Conservation (phyloP, 2,329 filamentous ascomycete genomes). For the Waltergamsia citrina region DNA sequence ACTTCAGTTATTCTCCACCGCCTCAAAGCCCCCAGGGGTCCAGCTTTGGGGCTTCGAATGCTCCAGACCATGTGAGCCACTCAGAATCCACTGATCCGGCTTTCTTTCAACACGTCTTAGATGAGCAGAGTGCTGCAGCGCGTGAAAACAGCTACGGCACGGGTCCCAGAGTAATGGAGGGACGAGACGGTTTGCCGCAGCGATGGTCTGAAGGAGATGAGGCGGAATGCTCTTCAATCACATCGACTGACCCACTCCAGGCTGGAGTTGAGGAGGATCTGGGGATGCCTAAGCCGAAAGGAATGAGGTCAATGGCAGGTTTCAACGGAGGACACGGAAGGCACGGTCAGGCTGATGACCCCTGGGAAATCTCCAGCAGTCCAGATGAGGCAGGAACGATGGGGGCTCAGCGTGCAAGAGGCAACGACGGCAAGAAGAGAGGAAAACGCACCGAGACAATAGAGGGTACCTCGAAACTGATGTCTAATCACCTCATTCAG, state of each 20-base stretch:
- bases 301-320: not conserved
- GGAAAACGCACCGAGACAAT: not conserved
- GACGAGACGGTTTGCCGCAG: not conserved
- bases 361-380: constrained; percentile 36
- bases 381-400: constrained; percentile 18
- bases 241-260: constrained; percentile 3
- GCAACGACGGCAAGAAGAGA: constrained; percentile 6
- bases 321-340: not conserved
- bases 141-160: not conserved
- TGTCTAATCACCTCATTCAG: too few species aligned
- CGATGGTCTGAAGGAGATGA: not conserved
- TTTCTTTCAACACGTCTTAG: constrained; percentile 37
- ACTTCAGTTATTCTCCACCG: constrained; percentile 10
- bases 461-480: not conserved
- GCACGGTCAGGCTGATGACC: constrained; percentile 19
- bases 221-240: not conserved
- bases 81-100: constrained; percentile 35
- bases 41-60: constrained; percentile 8
- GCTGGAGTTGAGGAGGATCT: not conserved
- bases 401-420: too few species aligned
- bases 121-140: constrained; percentile 29
- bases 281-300: not conserved
- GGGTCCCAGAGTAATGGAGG: not conserved
- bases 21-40: constrained; percentile 1
- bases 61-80: constrained; percentile 13